phyloP scores from a whole-genome alignment of 139 green algal genomes.

The Chlorella ohadii region DNA sequence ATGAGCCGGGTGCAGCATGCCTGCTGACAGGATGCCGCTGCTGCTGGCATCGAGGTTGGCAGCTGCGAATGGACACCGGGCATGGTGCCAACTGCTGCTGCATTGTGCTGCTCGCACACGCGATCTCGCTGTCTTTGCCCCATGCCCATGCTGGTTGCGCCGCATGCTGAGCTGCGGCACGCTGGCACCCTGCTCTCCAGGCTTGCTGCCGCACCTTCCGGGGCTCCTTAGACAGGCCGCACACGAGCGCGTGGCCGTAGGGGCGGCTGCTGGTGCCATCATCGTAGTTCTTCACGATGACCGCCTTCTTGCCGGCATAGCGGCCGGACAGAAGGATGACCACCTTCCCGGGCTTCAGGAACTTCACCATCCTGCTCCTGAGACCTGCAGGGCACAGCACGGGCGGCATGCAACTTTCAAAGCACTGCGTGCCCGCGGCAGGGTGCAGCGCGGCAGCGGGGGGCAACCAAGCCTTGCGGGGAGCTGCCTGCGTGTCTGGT shows the following conservation, averaged over 20 bases:
- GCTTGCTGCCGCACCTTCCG: constrained; percentile 81
- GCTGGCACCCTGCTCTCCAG: background rate
- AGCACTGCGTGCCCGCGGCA: background rate
- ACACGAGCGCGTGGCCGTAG: constrained; percentile 96
- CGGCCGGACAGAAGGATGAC: constrained; percentile 85
- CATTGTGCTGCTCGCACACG: too few relatives aligned
- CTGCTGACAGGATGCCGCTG: too few relatives aligned
- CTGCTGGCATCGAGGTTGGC: too few relatives aligned
- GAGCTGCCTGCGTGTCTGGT: too few relatives aligned
- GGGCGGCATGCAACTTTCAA: background rate
- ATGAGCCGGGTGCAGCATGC: background rate
- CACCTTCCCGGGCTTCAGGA: constrained; percentile 73
- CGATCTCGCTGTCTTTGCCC: background rate
- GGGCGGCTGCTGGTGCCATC: constrained; percentile 85
- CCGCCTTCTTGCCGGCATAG: constrained; percentile 85
- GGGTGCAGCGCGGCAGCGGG: too few relatives aligned
- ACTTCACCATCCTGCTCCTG: too few relatives aligned
- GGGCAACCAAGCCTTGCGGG: too few relatives aligned
- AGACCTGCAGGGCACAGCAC: constrained; percentile 44
- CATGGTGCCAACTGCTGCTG: too few relatives aligned
- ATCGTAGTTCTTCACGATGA: constrained; percentile 99
- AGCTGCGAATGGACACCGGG: too few relatives aligned
- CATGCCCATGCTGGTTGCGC: background rate
- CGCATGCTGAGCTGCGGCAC: background rate
- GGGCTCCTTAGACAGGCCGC: constrained; percentile 94